Evolutionary conservation across 805 yeast genomes (phyloP).

Genomic region (Clavispora carvajalis): DNA sequence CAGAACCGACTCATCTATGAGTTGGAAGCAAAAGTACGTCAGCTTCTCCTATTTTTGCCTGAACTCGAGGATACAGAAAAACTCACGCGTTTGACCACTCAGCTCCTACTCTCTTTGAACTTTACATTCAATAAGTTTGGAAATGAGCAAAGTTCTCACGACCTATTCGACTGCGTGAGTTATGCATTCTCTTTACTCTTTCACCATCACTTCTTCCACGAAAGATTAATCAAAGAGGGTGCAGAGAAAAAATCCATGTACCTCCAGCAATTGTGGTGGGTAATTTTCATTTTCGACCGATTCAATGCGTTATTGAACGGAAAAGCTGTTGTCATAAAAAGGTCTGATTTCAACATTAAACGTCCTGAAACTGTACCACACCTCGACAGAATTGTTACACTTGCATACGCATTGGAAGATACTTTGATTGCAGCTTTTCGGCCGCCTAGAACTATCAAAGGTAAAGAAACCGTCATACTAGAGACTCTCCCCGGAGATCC

Average conservation of each 20-base stretch:
- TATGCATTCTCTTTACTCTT: conserved; percentile 16
- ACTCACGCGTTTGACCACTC: conserved; percentile 15
- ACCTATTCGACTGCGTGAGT: conserved; percentile 16
- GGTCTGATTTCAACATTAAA: conserved; percentile 13
- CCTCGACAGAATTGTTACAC: conserved; percentile 8
- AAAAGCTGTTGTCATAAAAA: conserved; percentile 13
- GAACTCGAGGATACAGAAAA: conserved; percentile 20
- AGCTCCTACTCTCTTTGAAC: conserved; percentile 15
- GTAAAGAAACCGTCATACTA: background rate
- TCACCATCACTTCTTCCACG: conserved; percentile 15
- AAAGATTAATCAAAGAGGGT: conserved; percentile 7
- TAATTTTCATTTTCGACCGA: conserved; percentile 16
- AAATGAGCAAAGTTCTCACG: conserved; percentile 19
- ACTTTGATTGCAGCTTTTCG: conserved; percentile 12
- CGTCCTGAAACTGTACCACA: conserved; percentile 10
- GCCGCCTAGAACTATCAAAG: conserved; percentile 6
- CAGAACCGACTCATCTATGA: conserved; percentile 8
- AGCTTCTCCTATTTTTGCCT: conserved; percentile 17
- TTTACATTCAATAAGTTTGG: conserved; percentile 18
- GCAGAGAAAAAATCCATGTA: conserved; percentile 11
- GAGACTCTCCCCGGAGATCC: conserved; percentile 12
- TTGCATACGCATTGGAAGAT: conserved; percentile 14
- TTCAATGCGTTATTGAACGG: conserved; percentile 14
- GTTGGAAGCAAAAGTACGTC: conserved; percentile 18
- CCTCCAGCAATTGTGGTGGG: conserved; percentile 17